phyloP scores from a whole-genome alignment of 1,139 yeast genomes.

The Lodderomyces elongisporus region DNA sequence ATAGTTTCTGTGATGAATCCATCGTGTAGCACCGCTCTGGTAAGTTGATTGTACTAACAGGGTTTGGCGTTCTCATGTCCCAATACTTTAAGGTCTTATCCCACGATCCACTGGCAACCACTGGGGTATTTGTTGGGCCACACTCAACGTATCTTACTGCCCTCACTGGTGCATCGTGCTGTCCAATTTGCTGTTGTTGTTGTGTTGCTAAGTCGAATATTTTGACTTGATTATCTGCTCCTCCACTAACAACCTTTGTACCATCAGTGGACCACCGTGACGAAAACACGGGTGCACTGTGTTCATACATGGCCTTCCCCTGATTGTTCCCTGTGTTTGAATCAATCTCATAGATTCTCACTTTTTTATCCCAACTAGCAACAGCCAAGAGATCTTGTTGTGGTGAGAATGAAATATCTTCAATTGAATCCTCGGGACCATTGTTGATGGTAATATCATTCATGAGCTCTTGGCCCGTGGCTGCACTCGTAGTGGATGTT shows the following conservation, averaged over 20 bases:
- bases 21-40: conserved; percentile 91
- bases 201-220: conserved; percentile 79
- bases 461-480: conserved; percentile 64
- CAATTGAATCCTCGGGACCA: conserved; percentile 88
- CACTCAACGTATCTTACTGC: conserved; percentile 74
- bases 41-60: conserved; percentile 72
- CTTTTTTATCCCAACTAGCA: conserved; percentile 94
- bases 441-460: conserved; percentile 74
- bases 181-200: conserved; percentile 79
- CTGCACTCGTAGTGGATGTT: conserved; percentile 25
- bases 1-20: conserved; percentile 75
- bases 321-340: conserved; percentile 63
- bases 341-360: conserved; percentile 83
- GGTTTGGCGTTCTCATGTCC: conserved; percentile 86
- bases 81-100: conserved; percentile 91
- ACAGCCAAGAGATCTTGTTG: conserved; percentile 77
- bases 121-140: conserved; percentile 76
- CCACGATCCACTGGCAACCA: conserved; percentile 93
- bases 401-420: conserved; percentile 92
- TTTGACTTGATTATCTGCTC: conserved; percentile 86
- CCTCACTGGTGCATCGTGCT: conserved; percentile 78
- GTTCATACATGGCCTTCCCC: conserved; percentile 87
- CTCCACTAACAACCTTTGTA: conserved; percentile 82
- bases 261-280: conserved; percentile 88
- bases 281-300: conserved; percentile 80